phyloP scores from a whole-genome alignment of 805 yeast genomes.

The Saccharomycopsis microspora region DNA sequence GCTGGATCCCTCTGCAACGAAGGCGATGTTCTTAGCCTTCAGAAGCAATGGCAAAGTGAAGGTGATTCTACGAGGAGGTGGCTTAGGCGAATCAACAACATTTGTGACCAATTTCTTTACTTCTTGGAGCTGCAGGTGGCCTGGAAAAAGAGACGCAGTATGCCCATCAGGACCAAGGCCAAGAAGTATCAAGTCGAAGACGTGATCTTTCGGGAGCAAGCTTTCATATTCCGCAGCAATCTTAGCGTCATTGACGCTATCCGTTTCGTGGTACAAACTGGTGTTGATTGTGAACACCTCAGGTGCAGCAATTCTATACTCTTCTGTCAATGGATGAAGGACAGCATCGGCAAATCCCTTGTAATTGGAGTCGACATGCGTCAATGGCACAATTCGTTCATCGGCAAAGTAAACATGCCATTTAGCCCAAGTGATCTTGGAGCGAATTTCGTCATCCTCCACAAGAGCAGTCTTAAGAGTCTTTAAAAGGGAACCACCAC shows the following conservation, averaged over 20 bases:
- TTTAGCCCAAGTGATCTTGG: conserved; percentile 48
- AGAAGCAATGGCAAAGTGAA: conserved; percentile 89
- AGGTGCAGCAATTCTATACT: conserved; percentile 37
- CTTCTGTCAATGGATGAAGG: conserved; percentile 25
- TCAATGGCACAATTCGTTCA: conserved; percentile 79
- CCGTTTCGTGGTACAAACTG: conserved; percentile 54
- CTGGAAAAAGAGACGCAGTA: conserved; percentile 90
- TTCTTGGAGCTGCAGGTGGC: conserved; percentile 70
- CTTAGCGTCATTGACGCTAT: conserved; percentile 40
- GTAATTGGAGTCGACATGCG: conserved; percentile 76
- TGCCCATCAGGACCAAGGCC: conserved; percentile 99
- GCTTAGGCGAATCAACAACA: conserved; percentile 82
- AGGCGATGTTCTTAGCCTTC: conserved; percentile 84
- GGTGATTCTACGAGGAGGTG: conserved; percentile 80
- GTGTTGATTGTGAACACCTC: conserved; percentile 78
- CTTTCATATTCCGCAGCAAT: conserved; percentile 92
- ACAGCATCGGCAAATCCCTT: conserved; percentile 71
- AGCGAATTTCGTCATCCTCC: conserved; percentile 34
- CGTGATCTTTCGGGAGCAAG: conserved; percentile 74
- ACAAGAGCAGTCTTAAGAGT: conserved; percentile 46
- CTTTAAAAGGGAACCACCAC: conserved; percentile 79
- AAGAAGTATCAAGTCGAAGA: conserved; percentile 78
- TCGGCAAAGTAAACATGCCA: conserved; percentile 86
- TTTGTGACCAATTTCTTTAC: conserved; percentile 90
- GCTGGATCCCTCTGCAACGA: conserved; percentile 90